These are phyloP conservation scores for Mucor indicus DNA, from an alignment of 371 early-diverging fungal species.

Conservation along the genomic window DNA sequence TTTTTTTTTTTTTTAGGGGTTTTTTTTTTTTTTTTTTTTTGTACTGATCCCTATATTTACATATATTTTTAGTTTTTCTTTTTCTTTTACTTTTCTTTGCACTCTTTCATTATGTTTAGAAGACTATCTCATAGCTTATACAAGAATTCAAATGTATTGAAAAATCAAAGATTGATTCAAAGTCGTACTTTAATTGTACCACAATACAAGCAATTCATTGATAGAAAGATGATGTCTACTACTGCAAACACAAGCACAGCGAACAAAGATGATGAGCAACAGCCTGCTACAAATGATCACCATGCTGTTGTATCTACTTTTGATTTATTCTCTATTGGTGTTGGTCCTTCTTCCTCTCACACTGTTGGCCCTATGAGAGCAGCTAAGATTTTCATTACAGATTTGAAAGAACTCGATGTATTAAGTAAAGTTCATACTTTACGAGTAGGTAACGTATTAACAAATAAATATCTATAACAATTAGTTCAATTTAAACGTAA, in stretches of 20 bases:
- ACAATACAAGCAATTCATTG: slow-evolving; percentile 1
- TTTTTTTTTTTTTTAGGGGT: background rate
- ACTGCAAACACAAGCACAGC: slow-evolving; percentile 1
- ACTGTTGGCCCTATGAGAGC: slow-evolving; percentile 97
- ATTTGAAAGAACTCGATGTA: slow-evolving; percentile 71
- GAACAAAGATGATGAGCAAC: slow-evolving; percentile 3
- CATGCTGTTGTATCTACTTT: slow-evolving; percentile 94
- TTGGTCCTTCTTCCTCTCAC: slow-evolving; percentile 91
- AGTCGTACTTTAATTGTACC: slow-evolving; percentile 1
- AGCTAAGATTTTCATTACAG: slow-evolving; percentile 88
- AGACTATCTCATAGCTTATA: too few species aligned
- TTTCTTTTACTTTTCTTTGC: background rate
- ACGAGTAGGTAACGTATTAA: slow-evolving; percentile 55
- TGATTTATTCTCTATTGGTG: slow-evolving; percentile 93
- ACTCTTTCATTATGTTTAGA: background rate
- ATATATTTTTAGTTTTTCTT: background rate
- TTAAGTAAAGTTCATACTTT: slow-evolving; percentile 68
- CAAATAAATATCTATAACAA: too few species aligned
- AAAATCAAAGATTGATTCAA: slow-evolving; percentile 17
- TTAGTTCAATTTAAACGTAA: too few species aligned
- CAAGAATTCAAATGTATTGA: too few species aligned
- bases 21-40: background rate
- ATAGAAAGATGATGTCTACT: too few species aligned
- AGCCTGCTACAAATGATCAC: slow-evolving; percentile 25
- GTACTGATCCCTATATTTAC: background rate